phyloP scores from a whole-genome alignment of 2,329 filamentous ascomycete genomes.

The Ophiostoma australiae region DNA sequence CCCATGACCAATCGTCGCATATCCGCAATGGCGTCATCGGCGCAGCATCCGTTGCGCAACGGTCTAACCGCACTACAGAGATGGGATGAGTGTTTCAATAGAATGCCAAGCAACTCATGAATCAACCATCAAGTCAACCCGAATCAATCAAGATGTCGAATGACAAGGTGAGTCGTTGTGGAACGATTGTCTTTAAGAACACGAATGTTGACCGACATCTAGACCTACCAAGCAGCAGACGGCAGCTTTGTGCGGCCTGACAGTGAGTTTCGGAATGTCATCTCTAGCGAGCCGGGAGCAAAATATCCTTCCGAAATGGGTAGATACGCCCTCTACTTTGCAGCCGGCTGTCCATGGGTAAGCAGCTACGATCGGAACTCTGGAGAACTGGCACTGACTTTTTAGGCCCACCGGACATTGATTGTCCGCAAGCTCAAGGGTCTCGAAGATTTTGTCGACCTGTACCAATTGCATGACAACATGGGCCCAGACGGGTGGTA shows the following conservation, averaged over 20 bases:
- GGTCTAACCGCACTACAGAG: not conserved
- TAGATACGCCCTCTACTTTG: not conserved
- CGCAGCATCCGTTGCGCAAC: not conserved
- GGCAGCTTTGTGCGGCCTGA: conserved; percentile 50
- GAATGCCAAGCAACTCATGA: not conserved
- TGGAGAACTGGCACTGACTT: not conserved
- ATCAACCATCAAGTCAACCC: not conserved
- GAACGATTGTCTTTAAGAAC: not conserved
- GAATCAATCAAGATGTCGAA: not conserved
- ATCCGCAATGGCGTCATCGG: not conserved
- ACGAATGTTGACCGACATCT: not conserved
- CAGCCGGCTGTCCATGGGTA: not conserved
- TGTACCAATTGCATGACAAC: conserved; percentile 64
- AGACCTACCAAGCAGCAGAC: conserved; percentile 21
- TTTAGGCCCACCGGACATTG: not conserved
- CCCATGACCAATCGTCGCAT: not conserved
- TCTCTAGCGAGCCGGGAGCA: conserved; percentile 45
- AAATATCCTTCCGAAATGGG: not conserved
- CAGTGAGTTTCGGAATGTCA: conserved; percentile 50
- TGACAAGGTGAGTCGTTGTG: not conserved
- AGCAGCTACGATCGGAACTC: not conserved
- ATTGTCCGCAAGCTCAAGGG: conserved; percentile 56
- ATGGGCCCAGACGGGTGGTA: conserved; percentile 57
- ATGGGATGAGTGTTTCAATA: too few relatives aligned
- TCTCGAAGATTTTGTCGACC: conserved; percentile 62